Evolutionary conservation across 208 protist genomes (phyloP).

Genomic region (Strigomonas culicis): DNA sequence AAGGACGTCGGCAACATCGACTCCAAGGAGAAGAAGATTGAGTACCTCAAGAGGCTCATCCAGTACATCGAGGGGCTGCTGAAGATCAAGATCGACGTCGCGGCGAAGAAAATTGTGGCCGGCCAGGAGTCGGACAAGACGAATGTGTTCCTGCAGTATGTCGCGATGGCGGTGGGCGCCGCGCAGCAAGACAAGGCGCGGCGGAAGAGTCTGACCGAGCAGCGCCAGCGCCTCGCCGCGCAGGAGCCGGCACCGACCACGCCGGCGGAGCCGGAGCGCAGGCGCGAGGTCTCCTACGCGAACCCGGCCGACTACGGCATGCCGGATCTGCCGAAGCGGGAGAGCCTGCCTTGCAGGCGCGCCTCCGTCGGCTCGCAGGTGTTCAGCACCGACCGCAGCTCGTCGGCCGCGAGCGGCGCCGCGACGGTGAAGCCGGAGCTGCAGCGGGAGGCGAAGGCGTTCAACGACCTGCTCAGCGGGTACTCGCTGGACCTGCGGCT

Average conservation of each 20-base stretch:
- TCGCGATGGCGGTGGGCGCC: conserved; percentile 71
- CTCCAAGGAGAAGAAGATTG: conserved; percentile 87
- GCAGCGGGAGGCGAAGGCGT: conserved; percentile 20
- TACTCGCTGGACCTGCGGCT: conserved; percentile 59
- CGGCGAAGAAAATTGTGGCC: conserved; percentile 85
- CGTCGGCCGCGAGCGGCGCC: neutral
- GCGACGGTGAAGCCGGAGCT: conserved; percentile 6
- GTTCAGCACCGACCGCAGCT: neutral
- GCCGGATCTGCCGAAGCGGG: conserved; percentile 16
- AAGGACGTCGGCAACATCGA: conserved; percentile 52
- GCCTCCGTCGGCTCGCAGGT: conserved; percentile 3
- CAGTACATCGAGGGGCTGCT: conserved; percentile 70
- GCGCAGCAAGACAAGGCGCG: conserved; percentile 74
- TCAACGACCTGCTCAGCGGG: conserved; percentile 51
- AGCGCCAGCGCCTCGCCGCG: neutral
- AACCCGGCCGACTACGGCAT: conserved; percentile 13
- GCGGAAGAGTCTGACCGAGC: neutral
- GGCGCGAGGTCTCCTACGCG: neutral
- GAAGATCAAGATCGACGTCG: conserved; percentile 65
- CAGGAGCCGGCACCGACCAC: neutral
- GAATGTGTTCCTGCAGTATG: conserved; percentile 81
- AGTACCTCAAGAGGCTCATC: conserved; percentile 71
- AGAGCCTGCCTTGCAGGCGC: conserved; percentile 26
- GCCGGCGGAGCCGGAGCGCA: neutral
- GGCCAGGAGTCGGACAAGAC: conserved; percentile 87